phyloP scores from a whole-genome alignment of 2,329 filamentous ascomycete species.

The Dothideomycetidae sp. region DNA sequence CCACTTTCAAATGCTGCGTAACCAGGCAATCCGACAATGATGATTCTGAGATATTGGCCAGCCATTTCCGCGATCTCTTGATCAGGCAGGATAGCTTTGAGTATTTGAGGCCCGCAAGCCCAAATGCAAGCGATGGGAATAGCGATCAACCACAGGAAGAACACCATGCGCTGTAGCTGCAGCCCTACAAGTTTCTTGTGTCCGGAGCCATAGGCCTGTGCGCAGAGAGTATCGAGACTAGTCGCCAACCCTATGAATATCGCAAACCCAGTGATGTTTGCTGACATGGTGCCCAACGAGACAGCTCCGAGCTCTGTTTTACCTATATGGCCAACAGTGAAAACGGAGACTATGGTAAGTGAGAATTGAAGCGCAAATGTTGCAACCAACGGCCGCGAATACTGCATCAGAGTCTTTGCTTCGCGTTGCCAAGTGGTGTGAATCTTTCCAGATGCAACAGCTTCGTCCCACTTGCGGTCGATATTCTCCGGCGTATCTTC shows the following conservation, averaged over 20 bases:
- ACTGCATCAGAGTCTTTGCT: conserved; percentile 56
- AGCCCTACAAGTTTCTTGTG: conserved; percentile 75
- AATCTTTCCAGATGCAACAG: conserved; percentile 65
- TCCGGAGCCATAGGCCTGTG: conserved; percentile 80
- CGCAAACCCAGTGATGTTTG: conserved; percentile 32
- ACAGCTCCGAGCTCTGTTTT: conserved; percentile 32
- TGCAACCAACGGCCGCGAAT: conserved; percentile 28
- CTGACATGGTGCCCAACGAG: conserved; percentile 32
- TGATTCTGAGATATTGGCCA: conserved; percentile 55
- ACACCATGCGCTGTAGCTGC: conserved; percentile 66
- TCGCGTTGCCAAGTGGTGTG: conserved; percentile 85
- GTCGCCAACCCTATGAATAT: conserved; percentile 54
- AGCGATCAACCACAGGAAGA: conserved; percentile 55
- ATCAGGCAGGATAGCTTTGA: conserved; percentile 53
- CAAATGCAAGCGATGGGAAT: conserved; percentile 61
- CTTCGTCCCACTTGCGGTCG: conserved; percentile 67
- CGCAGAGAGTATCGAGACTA: conserved; percentile 76
- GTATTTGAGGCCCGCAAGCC: conserved; percentile 50
- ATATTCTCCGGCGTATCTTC: conserved; percentile 40
- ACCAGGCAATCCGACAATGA: conserved; percentile 56
- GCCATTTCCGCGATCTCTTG: conserved; percentile 53
- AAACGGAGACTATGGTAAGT: conserved; percentile 31
- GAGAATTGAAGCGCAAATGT: conserved; percentile 33
- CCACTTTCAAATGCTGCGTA: conserved; percentile 62
- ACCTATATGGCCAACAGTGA: conserved; percentile 33